phyloP scores from a whole-genome alignment of 768 basidiomycete species.

The Leccinum fibrillosum region DNA sequence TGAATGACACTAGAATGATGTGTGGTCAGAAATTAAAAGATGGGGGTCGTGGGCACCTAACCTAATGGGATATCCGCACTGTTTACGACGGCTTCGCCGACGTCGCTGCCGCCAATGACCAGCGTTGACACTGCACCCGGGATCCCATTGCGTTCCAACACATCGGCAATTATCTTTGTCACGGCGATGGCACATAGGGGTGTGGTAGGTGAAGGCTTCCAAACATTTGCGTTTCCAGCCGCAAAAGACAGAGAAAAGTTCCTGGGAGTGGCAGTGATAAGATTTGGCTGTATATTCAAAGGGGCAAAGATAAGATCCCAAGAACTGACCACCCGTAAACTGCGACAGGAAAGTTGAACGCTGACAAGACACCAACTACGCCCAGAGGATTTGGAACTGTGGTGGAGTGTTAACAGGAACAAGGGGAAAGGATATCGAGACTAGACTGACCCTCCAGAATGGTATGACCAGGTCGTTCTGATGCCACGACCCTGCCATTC shows the following conservation, averaged over 20 bases:
- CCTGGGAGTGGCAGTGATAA: constrained; percentile 43
- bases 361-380: constrained; percentile 72
- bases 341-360: constrained; percentile 96
- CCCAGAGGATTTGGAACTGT: constrained; percentile 89
- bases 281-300: constrained; percentile 4
- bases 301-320: not conserved
- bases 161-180: constrained; percentile 75
- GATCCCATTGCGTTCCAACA: constrained; percentile 79
- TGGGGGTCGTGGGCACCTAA: constrained; percentile 29
- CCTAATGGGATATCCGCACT: constrained; percentile 76
- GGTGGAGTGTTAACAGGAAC: constrained; percentile 12
- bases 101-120: constrained; percentile 78
- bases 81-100: constrained; percentile 76
- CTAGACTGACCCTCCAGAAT: constrained; percentile 73
- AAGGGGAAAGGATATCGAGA: not conserved
- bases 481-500: constrained; percentile 84
- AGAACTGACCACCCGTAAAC: constrained; percentile 79
- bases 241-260: constrained; percentile 86
- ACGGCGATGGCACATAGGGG: constrained; percentile 90
- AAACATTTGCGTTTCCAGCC: constrained; percentile 89
- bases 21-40: constrained; percentile 1
- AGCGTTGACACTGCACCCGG: constrained; percentile 83
- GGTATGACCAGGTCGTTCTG: constrained; percentile 86
- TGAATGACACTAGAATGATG: constrained; percentile 74
- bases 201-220: constrained; percentile 93